A percentile compares a stretch with the other conserved stretches of the same genome.
Conservation (phyloP, 805 yeast species). For the Wickerhamomyces rabaulensis region DNA sequence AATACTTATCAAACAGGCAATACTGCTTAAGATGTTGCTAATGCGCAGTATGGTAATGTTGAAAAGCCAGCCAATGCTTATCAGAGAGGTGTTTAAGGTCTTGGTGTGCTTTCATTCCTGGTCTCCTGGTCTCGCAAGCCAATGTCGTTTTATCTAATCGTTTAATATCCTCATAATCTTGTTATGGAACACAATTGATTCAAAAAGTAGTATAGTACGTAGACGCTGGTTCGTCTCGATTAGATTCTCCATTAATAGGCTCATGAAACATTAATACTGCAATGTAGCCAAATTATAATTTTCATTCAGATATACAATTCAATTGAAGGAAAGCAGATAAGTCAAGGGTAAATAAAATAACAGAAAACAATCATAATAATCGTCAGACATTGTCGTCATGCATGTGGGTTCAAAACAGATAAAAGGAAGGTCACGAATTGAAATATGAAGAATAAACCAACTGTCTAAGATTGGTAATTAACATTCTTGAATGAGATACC, state of each 20-base stretch:
- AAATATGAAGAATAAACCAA: neutral
- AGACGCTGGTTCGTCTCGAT: too few relatives aligned
- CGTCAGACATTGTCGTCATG: neutral
- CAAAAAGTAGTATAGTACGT: too few relatives aligned
- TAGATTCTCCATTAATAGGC: too few relatives aligned
- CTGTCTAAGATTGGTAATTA: slow-evolving; percentile 12
- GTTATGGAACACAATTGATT: too few relatives aligned
- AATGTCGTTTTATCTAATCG: too few relatives aligned
- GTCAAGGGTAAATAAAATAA: neutral
- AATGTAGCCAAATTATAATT: too few relatives aligned
- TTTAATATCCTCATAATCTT: too few relatives aligned
- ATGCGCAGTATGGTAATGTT: neutral
- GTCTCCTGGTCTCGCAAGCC: too few relatives aligned
- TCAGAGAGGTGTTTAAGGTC: neutral
- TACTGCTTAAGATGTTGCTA: slow-evolving; percentile 1
- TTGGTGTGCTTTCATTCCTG: too few relatives aligned
- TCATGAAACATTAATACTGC: too few relatives aligned
- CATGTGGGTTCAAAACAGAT: neutral
- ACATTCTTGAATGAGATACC: slow-evolving; percentile 23
- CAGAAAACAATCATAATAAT: neutral
- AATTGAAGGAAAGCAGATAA: too few relatives aligned
- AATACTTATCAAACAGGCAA: neutral
- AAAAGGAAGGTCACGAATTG: neutral
- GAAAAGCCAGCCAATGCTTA: neutral
- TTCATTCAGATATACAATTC: too few relatives aligned